Conservation (phyloP, 306 rosid genomes). For the Prunus mira region DNA sequence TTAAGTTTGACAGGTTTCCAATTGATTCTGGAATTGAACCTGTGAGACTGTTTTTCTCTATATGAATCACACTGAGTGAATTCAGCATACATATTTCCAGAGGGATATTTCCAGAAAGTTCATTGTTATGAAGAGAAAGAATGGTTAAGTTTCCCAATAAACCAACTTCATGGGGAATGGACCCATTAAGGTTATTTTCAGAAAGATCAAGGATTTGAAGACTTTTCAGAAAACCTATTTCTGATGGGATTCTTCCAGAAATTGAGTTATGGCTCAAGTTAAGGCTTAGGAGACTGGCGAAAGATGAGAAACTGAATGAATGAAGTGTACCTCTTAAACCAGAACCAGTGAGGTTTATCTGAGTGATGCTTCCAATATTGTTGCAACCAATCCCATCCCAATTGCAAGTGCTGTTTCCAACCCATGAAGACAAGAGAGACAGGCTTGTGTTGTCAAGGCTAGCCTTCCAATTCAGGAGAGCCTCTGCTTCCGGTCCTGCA, state of each 20-base stretch:
- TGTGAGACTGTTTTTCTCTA: background rate
- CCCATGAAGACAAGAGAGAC: conserved; percentile 23
- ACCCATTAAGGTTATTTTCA: conserved; percentile 1
- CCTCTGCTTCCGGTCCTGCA: conserved; percentile 12
- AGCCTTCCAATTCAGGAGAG: conserved; percentile 29
- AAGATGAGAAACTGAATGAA: conserved; percentile 20
- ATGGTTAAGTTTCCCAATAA: background rate
- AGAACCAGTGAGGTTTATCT: conserved; percentile 16
- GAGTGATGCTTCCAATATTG: conserved; percentile 9
- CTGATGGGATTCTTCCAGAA: conserved; percentile 14
- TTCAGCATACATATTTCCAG: conserved; percentile 3
- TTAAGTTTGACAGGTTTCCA: conserved; percentile 14
- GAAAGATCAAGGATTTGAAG: conserved; percentile 5
- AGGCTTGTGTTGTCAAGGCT: conserved; percentile 18
- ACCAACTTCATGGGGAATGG: conserved; percentile 5
- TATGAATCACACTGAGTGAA: background rate
- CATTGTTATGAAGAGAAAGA: background rate
- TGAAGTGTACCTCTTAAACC: conserved; percentile 32
- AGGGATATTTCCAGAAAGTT: conserved; percentile 15
- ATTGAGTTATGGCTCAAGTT: conserved; percentile 10
- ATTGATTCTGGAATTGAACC: conserved; percentile 22
- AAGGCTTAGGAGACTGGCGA: conserved; percentile 18
- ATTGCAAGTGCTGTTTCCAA: conserved; percentile 15
- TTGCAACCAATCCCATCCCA: conserved; percentile 29
- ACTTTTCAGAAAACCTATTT: background rate